A percentile compares a stretch with the other conserved stretches of the same genome.
phyloP scores from a whole-genome alignment of 345 rosid genomes.

The Hibiscus mutabilis region DNA sequence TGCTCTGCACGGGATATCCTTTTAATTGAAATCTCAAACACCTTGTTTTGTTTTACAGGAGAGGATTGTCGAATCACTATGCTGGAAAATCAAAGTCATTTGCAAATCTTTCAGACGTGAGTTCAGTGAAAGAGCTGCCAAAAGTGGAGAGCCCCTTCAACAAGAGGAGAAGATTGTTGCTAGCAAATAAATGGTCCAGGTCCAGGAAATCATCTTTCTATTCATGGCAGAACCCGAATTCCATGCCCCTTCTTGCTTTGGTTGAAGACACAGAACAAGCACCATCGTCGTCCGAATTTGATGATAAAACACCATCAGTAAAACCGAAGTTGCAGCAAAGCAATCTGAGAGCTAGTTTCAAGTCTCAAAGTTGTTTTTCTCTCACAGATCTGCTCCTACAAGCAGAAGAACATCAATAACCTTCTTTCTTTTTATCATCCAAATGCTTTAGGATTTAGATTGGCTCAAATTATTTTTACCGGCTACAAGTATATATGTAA shows the following conservation, averaged over 20 bases:
- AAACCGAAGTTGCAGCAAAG: constrained; percentile 9
- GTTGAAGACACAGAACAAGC: constrained; percentile 16
- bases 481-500: not conserved
- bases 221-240: constrained; percentile 48
- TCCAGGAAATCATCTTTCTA: constrained; percentile 40
- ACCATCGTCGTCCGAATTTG: not conserved
- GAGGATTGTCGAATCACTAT: constrained; percentile 73
- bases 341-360: constrained; percentile 28
- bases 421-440: not conserved
- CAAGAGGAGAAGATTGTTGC: constrained; percentile 59
- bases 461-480: not conserved
- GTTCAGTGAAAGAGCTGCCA: constrained; percentile 40
- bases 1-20: not conserved
- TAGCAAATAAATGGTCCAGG: constrained; percentile 37
- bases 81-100: constrained; percentile 82
- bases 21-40: not conserved
- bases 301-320: not conserved
- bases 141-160: constrained; percentile 73
- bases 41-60: constrained; percentile 23
- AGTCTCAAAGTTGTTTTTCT: constrained; percentile 57
- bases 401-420: constrained; percentile 31
- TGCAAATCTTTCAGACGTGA: constrained; percentile 49
- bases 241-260: constrained; percentile 68
- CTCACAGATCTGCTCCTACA: constrained; percentile 57
- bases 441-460: no score